These are phyloP conservation scores for Bruguiera hainesii DNA, from an alignment of 441 rosid genomes.

Conservation along the genomic window DNA sequence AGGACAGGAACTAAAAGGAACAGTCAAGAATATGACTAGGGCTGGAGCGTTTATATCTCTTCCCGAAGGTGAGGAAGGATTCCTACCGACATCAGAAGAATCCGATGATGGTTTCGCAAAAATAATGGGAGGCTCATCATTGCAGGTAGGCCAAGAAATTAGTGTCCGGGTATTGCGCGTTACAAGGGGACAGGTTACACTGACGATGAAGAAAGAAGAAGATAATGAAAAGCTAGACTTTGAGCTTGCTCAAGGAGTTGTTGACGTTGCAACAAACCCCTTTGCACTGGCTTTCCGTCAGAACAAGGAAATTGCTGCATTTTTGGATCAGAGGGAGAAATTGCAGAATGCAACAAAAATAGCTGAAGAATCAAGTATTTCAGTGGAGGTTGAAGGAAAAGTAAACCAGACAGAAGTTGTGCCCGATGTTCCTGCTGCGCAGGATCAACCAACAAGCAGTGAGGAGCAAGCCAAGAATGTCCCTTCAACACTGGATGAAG, in stretches of 20 bases:
- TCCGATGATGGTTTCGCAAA: conserved; percentile 58
- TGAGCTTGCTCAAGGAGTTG: conserved; percentile 46
- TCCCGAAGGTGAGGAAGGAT: conserved; percentile 94
- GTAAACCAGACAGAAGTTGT: conserved; percentile 19
- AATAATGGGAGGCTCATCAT: conserved; percentile 58
- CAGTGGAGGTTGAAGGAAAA: conserved; percentile 25
- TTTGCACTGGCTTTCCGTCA: conserved; percentile 73
- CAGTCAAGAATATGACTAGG: conserved; percentile 71
- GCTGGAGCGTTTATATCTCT: conserved; percentile 87
- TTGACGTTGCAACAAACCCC: conserved; percentile 69
- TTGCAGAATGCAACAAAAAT: conserved; percentile 24
- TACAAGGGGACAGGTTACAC: conserved; percentile 66
- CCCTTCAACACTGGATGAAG: conserved; percentile 26
- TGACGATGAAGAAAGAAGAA: conserved; percentile 80
- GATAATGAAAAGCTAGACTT: conserved; percentile 31
- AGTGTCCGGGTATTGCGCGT: conserved; percentile 65
- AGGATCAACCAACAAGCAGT: conserved; percentile 24
- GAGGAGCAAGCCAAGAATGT: conserved; percentile 12
- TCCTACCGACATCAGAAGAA: conserved; percentile 76
- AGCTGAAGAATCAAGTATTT: conserved; percentile 21
- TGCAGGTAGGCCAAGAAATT: conserved; percentile 73
- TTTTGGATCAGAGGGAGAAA: conserved; percentile 68
- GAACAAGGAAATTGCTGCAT: conserved; percentile 58
- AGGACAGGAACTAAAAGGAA: conserved; percentile 84
- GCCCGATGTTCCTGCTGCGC: conserved; percentile 26